These are phyloP conservation scores for Protomyces gravidus DNA, from an alignment of 1,139 yeast genomes.

Conservation along the genomic window DNA sequence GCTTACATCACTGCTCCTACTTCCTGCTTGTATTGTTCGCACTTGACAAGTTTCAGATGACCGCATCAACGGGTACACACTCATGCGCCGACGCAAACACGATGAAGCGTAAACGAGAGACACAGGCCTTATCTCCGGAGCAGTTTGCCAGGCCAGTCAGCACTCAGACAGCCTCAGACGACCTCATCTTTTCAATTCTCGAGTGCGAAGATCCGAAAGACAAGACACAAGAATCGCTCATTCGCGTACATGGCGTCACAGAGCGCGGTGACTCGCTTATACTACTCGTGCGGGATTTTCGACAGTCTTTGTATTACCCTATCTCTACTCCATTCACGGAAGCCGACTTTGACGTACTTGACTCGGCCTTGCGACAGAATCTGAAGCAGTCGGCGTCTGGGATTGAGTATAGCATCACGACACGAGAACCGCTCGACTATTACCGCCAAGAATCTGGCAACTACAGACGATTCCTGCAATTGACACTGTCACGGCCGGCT, in stretches of 20 bases:
- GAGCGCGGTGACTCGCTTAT: slow-evolving; percentile 3
- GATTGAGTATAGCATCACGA: background rate
- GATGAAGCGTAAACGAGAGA: background rate
- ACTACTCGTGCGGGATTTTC: slow-evolving; percentile 16
- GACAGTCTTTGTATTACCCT: slow-evolving; percentile 18
- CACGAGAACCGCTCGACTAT: slow-evolving; percentile 17
- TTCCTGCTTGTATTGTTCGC: background rate
- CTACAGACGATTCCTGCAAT: slow-evolving; percentile 13
- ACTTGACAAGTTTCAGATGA: background rate
- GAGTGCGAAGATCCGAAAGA: slow-evolving; percentile 29
- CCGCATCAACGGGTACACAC: background rate
- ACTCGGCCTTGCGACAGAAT: slow-evolving; percentile 7
- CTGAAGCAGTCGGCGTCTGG: background rate
- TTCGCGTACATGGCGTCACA: slow-evolving; percentile 24
- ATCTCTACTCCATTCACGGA: slow-evolving; percentile 7
- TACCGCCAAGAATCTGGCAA: slow-evolving; percentile 13
- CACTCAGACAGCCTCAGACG: background rate
- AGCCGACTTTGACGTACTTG: slow-evolving; percentile 6
- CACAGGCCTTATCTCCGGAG: background rate
- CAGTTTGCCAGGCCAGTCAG: background rate
- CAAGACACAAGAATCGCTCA: slow-evolving; percentile 6
- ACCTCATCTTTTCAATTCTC: slow-evolving; percentile 14
- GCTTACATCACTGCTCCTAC: no score
- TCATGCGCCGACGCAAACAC: background rate
- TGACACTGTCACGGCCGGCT: slow-evolving; percentile 2